A percentile compares a stretch with the other conserved stretches of the same genome.
These are phyloP conservation scores for Fragaria vesca DNA, from an alignment of 306 rosid genomes.

Conservation along the genomic window DNA sequence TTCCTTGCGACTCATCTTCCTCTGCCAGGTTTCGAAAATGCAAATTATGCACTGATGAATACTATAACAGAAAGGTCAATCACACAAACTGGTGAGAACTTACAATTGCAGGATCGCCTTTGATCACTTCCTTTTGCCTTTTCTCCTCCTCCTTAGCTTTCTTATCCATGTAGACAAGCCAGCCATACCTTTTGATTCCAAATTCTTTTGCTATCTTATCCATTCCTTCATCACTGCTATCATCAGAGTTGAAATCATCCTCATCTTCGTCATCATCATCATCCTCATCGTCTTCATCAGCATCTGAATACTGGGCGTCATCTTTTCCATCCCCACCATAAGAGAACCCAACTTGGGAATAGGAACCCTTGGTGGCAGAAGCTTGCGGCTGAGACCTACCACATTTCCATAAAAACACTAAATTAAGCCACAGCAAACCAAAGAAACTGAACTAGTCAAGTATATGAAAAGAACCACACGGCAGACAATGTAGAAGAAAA, in stretches of 20 bases:
- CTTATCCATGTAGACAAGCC: slow-evolving; percentile 99
- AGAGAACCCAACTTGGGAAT: slow-evolving; percentile 94
- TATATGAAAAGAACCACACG: not conserved
- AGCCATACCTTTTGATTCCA: slow-evolving; percentile 90
- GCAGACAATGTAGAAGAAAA: not conserved
- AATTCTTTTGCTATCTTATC: slow-evolving; percentile 88
- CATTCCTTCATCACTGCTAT: slow-evolving; percentile 97
- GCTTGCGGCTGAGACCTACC: slow-evolving; percentile 69
- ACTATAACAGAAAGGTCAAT: slow-evolving; percentile 2
- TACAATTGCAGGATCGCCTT: slow-evolving; percentile 98
- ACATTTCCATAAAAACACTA: slow-evolving; percentile 23
- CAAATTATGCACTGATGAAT: slow-evolving; percentile 10
- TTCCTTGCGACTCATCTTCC: slow-evolving; percentile 97
- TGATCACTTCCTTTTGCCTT: slow-evolving; percentile 92
- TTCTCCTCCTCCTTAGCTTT: slow-evolving; percentile 94
- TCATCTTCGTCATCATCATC: slow-evolving; percentile 77
- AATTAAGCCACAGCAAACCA: not conserved
- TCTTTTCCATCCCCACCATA: slow-evolving; percentile 87
- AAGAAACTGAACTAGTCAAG: not conserved
- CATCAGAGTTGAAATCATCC: slow-evolving; percentile 90
- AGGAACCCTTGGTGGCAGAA: slow-evolving; percentile 78
- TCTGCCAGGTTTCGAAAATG: slow-evolving; percentile 41
- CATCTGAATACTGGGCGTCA: slow-evolving; percentile 69
- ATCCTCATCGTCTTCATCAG: slow-evolving; percentile 61
- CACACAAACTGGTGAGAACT: slow-evolving; percentile 32